Conservation (phyloP, 2,329 filamentous ascomycete genomes). For the Madurella fahalii region DNA sequence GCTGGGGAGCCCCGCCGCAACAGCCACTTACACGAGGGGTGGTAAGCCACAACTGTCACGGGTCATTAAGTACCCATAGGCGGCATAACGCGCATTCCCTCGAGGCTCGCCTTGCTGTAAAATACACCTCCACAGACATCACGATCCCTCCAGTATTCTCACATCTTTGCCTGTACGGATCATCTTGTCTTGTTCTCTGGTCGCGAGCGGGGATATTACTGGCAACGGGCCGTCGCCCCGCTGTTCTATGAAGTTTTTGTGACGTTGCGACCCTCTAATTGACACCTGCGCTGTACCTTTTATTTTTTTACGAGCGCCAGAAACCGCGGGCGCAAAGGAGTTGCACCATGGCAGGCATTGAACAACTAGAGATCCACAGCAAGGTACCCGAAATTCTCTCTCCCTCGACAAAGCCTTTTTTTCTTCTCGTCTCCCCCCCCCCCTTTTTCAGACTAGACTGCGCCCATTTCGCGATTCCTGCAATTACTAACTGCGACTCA, state of each 20-base stretch:
- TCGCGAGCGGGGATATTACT: background rate
- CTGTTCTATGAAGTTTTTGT: constrained; percentile 5
- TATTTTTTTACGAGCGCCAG: background rate
- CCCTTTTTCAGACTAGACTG: constrained; percentile 12
- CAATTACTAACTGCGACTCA: constrained; percentile 1
- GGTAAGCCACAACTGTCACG: too few species aligned
- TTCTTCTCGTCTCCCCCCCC: too few species aligned
- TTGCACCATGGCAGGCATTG: constrained; percentile 77
- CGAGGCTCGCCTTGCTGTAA: background rate
- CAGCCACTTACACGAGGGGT: too few species aligned
- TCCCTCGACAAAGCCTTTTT: background rate
- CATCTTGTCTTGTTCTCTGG: background rate
- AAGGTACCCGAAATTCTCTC: constrained; percentile 60
- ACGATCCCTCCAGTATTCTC: background rate
- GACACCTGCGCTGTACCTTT: background rate
- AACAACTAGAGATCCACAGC: constrained; percentile 95
- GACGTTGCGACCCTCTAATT: constrained; percentile 2
- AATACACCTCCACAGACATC: background rate
- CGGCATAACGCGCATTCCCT: too few species aligned
- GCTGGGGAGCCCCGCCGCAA: too few species aligned
- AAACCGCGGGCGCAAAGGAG: constrained; percentile 1
- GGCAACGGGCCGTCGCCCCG: constrained; percentile 3
- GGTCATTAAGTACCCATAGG: too few species aligned
- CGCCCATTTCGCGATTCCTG: constrained; percentile 15
- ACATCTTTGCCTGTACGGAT: background rate